Percentiles rank a stretch among this genome's conserved stretches.
phyloP scores from a whole-genome alignment of 345 rosid genomes.

The Gynandropsis gynandra region DNA sequence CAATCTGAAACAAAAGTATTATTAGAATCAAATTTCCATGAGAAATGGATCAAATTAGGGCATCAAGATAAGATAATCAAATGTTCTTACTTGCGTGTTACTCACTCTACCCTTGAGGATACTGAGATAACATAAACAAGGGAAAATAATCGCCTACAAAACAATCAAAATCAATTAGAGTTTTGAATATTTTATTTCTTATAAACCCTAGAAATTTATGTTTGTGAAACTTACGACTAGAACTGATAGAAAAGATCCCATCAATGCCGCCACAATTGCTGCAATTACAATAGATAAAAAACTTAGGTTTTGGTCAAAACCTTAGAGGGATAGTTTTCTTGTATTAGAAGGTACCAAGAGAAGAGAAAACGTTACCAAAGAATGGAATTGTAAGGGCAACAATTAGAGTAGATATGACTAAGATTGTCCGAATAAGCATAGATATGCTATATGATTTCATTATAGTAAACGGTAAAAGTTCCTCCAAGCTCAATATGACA shows the following conservation, averaged over 20 bases:
- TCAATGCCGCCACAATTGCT: conserved; percentile 60
- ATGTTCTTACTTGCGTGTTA: conserved; percentile 42
- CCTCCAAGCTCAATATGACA: conserved; percentile 65
- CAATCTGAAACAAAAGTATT: conserved; percentile 35
- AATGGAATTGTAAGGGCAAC: conserved; percentile 66
- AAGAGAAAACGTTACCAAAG: conserved; percentile 52
- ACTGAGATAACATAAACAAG: conserved; percentile 58
- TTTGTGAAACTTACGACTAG: conserved; percentile 41
- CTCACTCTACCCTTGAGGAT: conserved; percentile 35
- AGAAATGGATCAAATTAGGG: background rate
- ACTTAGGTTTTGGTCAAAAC: background rate
- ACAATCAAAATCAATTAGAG: too few species aligned
- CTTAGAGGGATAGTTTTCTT: conserved; percentile 5
- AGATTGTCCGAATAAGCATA: conserved; percentile 44
- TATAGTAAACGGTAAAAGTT: conserved; percentile 46
- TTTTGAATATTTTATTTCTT: too few species aligned
- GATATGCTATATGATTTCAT: conserved; percentile 35
- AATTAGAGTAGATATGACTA: conserved; percentile 52
- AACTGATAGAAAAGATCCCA: conserved; percentile 70
- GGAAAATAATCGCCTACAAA: conserved; percentile 57
- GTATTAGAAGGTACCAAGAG: conserved; percentile 42
- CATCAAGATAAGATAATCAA: background rate
- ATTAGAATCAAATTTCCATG: too few species aligned
- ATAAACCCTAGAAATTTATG: background rate
- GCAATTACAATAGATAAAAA: conserved; percentile 12